Percentiles rank a stretch among this genome's conserved stretches.
These are phyloP conservation scores for Fusarium coicis DNA, from an alignment of 2,329 filamentous ascomycete species.

Conservation along the genomic window DNA sequence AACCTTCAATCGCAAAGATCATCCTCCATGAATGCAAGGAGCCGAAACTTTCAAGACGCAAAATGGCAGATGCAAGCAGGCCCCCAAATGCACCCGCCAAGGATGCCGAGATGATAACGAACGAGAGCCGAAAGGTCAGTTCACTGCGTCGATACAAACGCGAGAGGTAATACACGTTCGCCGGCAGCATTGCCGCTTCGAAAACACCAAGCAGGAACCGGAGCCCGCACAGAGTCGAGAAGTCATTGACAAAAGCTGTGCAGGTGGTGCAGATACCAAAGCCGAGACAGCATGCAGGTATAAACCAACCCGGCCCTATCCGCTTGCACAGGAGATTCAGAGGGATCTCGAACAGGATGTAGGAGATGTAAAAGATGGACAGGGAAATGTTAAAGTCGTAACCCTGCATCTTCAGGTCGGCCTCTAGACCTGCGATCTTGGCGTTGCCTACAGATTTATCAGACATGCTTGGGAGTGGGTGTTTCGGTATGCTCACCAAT, in stretches of 20 bases:
- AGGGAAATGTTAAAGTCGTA: background rate
- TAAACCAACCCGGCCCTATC: background rate
- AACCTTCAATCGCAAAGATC: background rate
- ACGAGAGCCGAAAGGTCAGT: background rate
- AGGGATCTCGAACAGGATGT: background rate
- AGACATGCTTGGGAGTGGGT: no score
- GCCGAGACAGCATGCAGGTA: background rate
- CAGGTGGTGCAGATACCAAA: background rate
- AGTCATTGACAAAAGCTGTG: background rate
- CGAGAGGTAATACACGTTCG: background rate
- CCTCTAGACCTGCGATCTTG: background rate
- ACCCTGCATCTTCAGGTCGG: background rate
- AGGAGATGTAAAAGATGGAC: background rate
- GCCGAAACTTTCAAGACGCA: background rate
- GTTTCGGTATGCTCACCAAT: background rate
- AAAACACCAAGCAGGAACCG: background rate
- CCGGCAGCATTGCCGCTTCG: background rate
- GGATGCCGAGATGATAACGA: background rate
- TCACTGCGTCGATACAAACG: background rate
- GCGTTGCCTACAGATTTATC: background rate
- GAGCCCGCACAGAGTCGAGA: background rate
- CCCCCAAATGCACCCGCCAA: background rate
- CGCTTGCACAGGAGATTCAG: background rate
- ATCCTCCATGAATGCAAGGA: background rate
- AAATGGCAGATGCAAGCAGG: background rate